phyloP scores from a whole-genome alignment of 805 yeast species.

The Wickerhamomyces canadensis region DNA sequence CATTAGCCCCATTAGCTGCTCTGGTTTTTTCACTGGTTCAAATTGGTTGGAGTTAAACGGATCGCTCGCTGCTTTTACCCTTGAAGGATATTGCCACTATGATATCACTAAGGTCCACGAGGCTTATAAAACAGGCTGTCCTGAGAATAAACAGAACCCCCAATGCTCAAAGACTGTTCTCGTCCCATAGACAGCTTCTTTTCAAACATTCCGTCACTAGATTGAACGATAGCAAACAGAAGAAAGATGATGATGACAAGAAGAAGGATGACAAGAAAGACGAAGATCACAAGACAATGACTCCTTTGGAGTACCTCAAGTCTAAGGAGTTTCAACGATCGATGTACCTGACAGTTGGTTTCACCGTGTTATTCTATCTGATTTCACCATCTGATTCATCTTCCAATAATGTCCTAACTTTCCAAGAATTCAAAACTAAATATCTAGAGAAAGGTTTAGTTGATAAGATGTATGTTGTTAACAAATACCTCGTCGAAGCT shows the following conservation, averaged over 20 bases:
- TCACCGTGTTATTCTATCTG: slow-evolving; percentile 32
- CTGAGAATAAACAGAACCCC: neutral
- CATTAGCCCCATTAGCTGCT: too few relatives aligned
- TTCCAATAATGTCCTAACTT: slow-evolving; percentile 37
- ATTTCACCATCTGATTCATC: slow-evolving; percentile 24
- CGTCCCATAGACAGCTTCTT: slow-evolving; percentile 2
- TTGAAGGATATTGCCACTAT: slow-evolving; percentile 1
- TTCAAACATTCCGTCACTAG: slow-evolving; percentile 9
- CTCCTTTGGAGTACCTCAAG: slow-evolving; percentile 31
- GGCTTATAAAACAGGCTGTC: neutral
- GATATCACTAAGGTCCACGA: neutral
- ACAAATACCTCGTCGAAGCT: slow-evolving; percentile 67
- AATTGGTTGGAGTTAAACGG: too few relatives aligned
- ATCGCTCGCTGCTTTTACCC: too few relatives aligned
- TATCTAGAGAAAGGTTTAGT: slow-evolving; percentile 77
- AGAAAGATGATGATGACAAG: slow-evolving; percentile 14
- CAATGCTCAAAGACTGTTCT: slow-evolving; percentile 4
- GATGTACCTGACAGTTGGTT: slow-evolving; percentile 32
- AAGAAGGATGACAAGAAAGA: slow-evolving; percentile 17
- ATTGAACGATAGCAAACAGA: slow-evolving; percentile 5
- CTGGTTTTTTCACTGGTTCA: too few relatives aligned
- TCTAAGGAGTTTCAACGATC: slow-evolving; percentile 38
- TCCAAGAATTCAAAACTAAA: slow-evolving; percentile 81
- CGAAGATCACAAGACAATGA: slow-evolving; percentile 22
- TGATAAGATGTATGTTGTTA: slow-evolving; percentile 64